Percentiles rank a stretch among this genome's conserved stretches.
These are phyloP conservation scores for Moringa oleifera DNA, from an alignment of 345 rosid species.

Conservation along the genomic window DNA sequence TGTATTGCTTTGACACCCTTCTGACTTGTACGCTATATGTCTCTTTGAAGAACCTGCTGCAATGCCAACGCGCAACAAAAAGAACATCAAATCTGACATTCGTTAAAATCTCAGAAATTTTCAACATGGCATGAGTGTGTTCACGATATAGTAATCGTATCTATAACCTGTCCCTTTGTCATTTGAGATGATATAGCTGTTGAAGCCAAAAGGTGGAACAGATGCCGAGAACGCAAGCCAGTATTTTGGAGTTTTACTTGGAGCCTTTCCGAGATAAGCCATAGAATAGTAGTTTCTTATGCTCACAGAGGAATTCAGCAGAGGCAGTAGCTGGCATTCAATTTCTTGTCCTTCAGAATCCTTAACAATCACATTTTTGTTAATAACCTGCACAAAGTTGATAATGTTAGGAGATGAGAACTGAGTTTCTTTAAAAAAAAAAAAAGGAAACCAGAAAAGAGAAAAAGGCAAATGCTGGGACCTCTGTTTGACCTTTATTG, in stretches of 20 bases:
- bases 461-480: neutral
- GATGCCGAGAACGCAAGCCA: constrained; percentile 73
- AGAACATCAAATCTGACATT: neutral
- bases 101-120: neutral
- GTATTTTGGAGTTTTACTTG: constrained; percentile 36
- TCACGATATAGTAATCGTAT: constrained; percentile 3
- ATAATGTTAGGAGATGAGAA: constrained; percentile 1
- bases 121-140: neutral
- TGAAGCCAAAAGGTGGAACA: constrained; percentile 61
- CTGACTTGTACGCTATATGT: constrained; percentile 19
- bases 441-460: neutral
- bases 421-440: neutral
- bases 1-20: constrained; percentile 20
- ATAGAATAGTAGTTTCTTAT: constrained; percentile 36
- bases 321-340: constrained; percentile 56
- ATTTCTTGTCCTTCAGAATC: constrained; percentile 49
- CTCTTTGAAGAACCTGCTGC: constrained; percentile 13
- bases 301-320: constrained; percentile 31
- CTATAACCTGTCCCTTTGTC: constrained; percentile 38
- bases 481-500: neutral
- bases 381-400: constrained; percentile 40
- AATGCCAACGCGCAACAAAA: neutral
- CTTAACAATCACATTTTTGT: constrained; percentile 36
- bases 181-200: constrained; percentile 45
- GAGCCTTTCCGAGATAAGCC: constrained; percentile 50